Conservation (phyloP, 129 eudicot genomes). For the Chrysanthemum seticuspe region DNA sequence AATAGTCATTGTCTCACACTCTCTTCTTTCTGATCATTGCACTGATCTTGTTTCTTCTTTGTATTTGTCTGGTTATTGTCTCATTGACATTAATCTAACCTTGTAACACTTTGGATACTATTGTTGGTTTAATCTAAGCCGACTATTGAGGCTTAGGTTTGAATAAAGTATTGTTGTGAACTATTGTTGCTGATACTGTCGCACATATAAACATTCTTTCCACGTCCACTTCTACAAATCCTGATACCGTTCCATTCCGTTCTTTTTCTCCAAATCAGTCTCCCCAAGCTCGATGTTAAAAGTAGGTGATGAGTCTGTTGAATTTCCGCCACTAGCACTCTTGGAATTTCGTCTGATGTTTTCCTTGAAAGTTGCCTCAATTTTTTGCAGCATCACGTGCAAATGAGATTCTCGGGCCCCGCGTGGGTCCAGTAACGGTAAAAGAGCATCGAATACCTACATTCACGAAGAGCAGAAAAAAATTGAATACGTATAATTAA, state of each 20-base stretch:
- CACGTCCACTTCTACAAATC: constrained; percentile 74
- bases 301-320: constrained; percentile 52
- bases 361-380: constrained; percentile 65
- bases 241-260: constrained; percentile 51
- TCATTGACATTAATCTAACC: no score
- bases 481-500: constrained; percentile 1
- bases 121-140: no score
- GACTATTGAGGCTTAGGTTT: no score
- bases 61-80: no score
- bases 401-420: constrained; percentile 90
- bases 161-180: no score
- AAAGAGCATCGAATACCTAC: constrained; percentile 86
- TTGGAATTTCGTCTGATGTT: constrained; percentile 34
- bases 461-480: constrained; percentile 29
- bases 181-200: no score
- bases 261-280: constrained; percentile 49
- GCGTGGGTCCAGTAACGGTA: constrained; percentile 77
- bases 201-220: constrained; percentile 42
- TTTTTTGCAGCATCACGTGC: constrained; percentile 68
- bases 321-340: constrained; percentile 8
- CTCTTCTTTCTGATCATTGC: no score
- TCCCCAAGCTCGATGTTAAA: constrained; percentile 60
- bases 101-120: no score
- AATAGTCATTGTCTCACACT: no score
- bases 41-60: no score